Conservation (phyloP, 768 basidiomycete species). For the Collybiopsis luxurians region DNA sequence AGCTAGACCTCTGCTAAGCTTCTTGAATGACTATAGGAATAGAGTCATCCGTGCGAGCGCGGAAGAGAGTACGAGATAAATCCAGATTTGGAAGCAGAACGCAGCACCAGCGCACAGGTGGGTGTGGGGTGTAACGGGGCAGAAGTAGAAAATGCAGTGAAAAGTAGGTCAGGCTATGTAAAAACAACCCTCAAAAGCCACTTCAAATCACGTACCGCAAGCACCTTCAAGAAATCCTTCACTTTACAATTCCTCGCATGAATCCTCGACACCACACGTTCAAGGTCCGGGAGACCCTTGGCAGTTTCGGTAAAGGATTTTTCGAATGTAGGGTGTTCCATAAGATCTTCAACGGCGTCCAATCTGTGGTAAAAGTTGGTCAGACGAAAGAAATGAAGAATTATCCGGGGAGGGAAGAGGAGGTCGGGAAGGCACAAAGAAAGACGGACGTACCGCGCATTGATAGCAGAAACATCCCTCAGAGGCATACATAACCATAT, state of each 20-base stretch:
- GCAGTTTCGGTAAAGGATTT: conserved; percentile 70
- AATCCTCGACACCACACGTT: conserved; percentile 91
- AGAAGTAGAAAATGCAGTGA: too few species aligned
- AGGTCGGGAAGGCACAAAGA: neutral
- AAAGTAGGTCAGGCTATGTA: too few species aligned
- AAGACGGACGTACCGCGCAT: conserved; percentile 61
- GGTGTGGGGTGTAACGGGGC: too few species aligned
- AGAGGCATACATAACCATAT: conserved; percentile 96
- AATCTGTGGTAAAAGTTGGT: conserved; percentile 46
- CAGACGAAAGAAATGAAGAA: neutral
- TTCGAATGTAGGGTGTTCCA: conserved; percentile 77
- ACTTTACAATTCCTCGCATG: conserved; percentile 91
- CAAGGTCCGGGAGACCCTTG: conserved; percentile 86
- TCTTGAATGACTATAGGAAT: conserved; percentile 68
- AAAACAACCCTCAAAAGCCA: too few species aligned
- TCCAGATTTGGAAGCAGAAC: neutral
- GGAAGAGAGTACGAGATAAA: neutral
- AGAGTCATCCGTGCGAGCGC: too few species aligned
- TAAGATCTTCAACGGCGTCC: conserved; percentile 91
- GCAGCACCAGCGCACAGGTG: too few species aligned
- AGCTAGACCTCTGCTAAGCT: conserved; percentile 63
- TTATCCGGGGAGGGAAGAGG: neutral
- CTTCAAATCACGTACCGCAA: conserved; percentile 62
- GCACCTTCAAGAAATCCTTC: conserved; percentile 83
- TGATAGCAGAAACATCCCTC: conserved; percentile 78